Base-by-base conservation (phyloP, 495 filamentous ascomycete species). In the Penicillium paradoxum region DNA sequence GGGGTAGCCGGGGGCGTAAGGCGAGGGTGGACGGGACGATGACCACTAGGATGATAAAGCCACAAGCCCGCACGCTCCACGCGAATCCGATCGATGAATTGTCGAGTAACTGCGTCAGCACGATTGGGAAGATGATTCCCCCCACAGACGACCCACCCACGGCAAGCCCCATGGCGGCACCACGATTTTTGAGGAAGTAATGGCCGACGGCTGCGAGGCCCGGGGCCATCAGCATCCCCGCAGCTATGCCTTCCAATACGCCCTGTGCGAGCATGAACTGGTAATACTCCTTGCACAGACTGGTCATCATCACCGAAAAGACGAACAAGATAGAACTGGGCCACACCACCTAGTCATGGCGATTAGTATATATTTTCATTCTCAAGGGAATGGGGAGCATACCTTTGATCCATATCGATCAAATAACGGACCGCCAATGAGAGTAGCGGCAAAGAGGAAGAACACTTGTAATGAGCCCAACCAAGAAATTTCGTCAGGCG, bases 81-180 rank as follows among this genome's bases (percentile, higher is more conserved):
- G 56, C 62, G 37, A 80, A 81, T 0, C 75, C 69, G 10, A 80
- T 51, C 0, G 51, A 51, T 1, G 61, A 59, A 4, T 54, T 62
- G 14, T 67, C 46, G 4, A 76, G 50, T 8, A 76, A 32, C 27
- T 62, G 39, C 17, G 70, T 49, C 17, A 85, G 69, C 8, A 78
- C 67, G n/a, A 75, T 67, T 0, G 71, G 73, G 68, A 68, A 74
- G 2, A 75, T 53, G 4, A 85, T 65, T 0, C 81, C 83, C 24
- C 82, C 83, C 1, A 84, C 54, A 0, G 79, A 82, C 0, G 79
- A 82, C 0, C 83, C 83, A 0, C 73, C 60, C 2, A 83, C 58
- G 0, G 73, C 74, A 7, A 85, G 53, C 0, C 83, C 84, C 44
- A 85, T 42, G 0, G 83, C 83, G 10, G 29, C 0, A 73, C 65